phyloP scores from a whole-genome alignment of 1,284 basidiomycete genomes.

The Irpex lacteus region DNA sequence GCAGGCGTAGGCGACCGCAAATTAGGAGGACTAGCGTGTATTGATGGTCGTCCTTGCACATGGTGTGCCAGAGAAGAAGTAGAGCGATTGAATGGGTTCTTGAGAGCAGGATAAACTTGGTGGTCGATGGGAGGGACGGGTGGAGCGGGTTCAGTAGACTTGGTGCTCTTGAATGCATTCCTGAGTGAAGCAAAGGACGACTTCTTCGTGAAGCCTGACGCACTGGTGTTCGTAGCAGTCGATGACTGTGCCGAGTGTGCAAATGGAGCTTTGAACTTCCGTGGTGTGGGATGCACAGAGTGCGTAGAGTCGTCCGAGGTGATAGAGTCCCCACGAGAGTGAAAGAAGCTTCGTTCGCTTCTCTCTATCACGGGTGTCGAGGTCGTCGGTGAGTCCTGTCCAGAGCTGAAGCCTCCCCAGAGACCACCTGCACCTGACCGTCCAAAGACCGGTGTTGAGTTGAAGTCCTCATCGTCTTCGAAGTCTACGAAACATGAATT shows the following conservation, averaged over 20 bases:
- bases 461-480: constrained; percentile 63
- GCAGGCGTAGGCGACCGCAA: constrained; percentile 64
- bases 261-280: constrained; percentile 50
- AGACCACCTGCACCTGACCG: constrained; percentile 40
- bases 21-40: constrained; percentile 39
- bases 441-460: constrained; percentile 62
- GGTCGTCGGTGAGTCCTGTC: constrained; percentile 64
- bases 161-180: constrained; percentile 81
- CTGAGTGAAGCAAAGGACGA: constrained; percentile 84
- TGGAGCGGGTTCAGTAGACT: constrained; percentile 50
- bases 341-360: constrained; percentile 63
- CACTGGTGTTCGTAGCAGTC: constrained; percentile 44
- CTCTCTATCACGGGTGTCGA: constrained; percentile 51
- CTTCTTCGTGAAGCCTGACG: constrained; percentile 71
- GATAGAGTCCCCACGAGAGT: constrained; percentile 72
- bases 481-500: constrained; percentile 46
- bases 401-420: constrained; percentile 41
- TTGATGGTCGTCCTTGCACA: constrained; percentile 34
- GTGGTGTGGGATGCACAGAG: constrained; percentile 40
- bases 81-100: constrained; percentile 78
- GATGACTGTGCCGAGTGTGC: constrained; percentile 71
- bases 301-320: constrained; percentile 65
- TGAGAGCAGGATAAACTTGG: constrained; percentile 64
- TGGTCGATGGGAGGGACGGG: constrained; percentile 68
- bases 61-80: constrained; percentile 61